Conservation (phyloP, 163 green algal genomes). For the Volvox carteri region DNA sequence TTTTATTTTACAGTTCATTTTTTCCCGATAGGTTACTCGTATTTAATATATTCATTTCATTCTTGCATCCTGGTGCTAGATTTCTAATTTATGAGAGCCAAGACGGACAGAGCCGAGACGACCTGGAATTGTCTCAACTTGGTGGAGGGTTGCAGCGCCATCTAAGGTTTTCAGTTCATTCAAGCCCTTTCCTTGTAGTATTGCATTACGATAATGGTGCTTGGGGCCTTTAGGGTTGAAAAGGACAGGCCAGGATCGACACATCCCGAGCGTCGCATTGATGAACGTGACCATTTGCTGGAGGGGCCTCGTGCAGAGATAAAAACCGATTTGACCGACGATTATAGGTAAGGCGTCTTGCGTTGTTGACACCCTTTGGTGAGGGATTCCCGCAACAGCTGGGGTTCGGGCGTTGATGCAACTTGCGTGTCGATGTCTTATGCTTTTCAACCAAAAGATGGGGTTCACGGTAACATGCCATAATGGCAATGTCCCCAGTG, state of each 20-base stretch:
- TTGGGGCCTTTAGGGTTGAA: slow-evolving; percentile 3
- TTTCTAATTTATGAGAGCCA: not conserved
- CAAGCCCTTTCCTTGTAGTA: not conserved
- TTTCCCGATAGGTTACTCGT: too few relatives aligned
- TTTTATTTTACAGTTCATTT: too few relatives aligned
- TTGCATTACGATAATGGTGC: not conserved
- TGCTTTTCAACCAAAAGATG: too few relatives aligned
- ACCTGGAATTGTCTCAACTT: too few relatives aligned
- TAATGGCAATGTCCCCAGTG: too few relatives aligned
- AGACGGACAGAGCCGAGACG: too few relatives aligned
- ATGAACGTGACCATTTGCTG: slow-evolving; percentile 28
- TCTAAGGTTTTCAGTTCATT: too few relatives aligned
- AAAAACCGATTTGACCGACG: not conserved
- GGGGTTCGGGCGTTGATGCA: too few relatives aligned
- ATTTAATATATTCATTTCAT: not conserved
- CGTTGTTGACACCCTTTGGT: not conserved
- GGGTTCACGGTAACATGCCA: too few relatives aligned
- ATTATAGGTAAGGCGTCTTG: not conserved
- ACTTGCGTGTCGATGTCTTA: too few relatives aligned
- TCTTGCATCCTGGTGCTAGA: not conserved
- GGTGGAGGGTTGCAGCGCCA: too few relatives aligned
- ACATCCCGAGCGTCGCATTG: not conserved
- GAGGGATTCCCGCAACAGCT: slow-evolving; percentile 6
- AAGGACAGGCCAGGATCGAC: not conserved
- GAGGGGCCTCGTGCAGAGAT: not conserved